Evolutionary conservation across 306 rosid genomes (phyloP).

Genomic region (Inga leiocalycina): DNA sequence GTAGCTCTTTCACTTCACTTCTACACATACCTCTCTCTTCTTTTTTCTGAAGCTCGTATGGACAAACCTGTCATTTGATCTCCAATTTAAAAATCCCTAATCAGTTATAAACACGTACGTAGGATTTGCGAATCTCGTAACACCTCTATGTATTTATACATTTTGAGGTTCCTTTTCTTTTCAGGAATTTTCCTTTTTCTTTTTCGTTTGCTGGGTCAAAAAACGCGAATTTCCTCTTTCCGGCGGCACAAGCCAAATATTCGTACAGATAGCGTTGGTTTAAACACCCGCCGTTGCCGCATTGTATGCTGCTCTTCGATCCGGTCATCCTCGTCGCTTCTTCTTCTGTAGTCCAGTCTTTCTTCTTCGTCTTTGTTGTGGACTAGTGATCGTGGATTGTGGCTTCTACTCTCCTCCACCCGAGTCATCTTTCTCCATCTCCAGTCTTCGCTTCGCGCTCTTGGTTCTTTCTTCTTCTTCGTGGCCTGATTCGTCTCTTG

Average conservation of each 20-base stretch:
- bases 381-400: not conserved
- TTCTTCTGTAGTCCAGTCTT: not conserved
- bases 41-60: too few species aligned
- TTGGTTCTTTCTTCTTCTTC: not conserved
- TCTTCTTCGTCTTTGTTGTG: too few species aligned
- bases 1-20: too few species aligned
- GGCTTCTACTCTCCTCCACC: not conserved
- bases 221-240: not conserved
- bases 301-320: not conserved
- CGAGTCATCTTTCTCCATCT: not conserved
- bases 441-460: not conserved
- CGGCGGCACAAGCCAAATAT: not conserved
- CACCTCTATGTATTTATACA: too few species aligned
- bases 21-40: too few species aligned
- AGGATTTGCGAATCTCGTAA: too few species aligned
- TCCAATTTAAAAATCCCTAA: too few species aligned
- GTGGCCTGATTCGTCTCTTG: not conserved
- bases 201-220: not conserved
- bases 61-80: too few species aligned
- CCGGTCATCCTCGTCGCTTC: not conserved
- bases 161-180: too few species aligned
- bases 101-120: too few species aligned
- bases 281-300: too few species aligned
- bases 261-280: not conserved
- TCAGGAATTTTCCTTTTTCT: too few species aligned